Conservation (phyloP, 805 yeast species). For the Blastobotrys mokoenaii region DNA sequence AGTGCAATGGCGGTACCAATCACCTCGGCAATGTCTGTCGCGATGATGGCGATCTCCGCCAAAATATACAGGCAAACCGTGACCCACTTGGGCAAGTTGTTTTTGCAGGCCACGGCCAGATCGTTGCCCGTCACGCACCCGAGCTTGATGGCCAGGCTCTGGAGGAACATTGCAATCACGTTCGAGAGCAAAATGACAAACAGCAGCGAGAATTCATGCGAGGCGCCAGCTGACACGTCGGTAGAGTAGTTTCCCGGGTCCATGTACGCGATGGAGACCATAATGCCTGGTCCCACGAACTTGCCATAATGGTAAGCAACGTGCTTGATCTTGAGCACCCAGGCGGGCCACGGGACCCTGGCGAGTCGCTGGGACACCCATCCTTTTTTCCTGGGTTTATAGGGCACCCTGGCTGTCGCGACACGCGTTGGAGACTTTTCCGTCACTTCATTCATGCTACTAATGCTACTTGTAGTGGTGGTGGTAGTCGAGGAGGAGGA, state of each 20-base stretch:
- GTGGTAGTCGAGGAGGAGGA: too few species aligned
- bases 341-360: background rate
- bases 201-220: slow-evolving; percentile 67
- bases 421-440: too few species aligned
- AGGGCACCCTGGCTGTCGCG: too few species aligned
- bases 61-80: slow-evolving; percentile 49
- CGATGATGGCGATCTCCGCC: slow-evolving; percentile 87
- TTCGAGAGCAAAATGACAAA: slow-evolving; percentile 76
- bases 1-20: slow-evolving; percentile 96
- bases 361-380: too few species aligned
- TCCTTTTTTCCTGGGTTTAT: too few species aligned
- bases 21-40: slow-evolving; percentile 94
- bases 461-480: too few species aligned
- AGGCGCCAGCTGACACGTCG: slow-evolving; percentile 89
- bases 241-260: slow-evolving; percentile 97
- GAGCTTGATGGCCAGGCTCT: slow-evolving; percentile 72
- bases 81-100: slow-evolving; percentile 55
- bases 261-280: slow-evolving; percentile 94
- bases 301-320: slow-evolving; percentile 36
- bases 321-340: background rate
- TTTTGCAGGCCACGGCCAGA: slow-evolving; percentile 78
- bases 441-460: too few species aligned
- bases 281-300: slow-evolving; percentile 90
- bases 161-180: slow-evolving; percentile 79
- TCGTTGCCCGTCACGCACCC: slow-evolving; percentile 95